Evolutionary conservation across 129 eudicot genomes (phyloP).

Genomic region (Kitagawia praeruptora): DNA sequence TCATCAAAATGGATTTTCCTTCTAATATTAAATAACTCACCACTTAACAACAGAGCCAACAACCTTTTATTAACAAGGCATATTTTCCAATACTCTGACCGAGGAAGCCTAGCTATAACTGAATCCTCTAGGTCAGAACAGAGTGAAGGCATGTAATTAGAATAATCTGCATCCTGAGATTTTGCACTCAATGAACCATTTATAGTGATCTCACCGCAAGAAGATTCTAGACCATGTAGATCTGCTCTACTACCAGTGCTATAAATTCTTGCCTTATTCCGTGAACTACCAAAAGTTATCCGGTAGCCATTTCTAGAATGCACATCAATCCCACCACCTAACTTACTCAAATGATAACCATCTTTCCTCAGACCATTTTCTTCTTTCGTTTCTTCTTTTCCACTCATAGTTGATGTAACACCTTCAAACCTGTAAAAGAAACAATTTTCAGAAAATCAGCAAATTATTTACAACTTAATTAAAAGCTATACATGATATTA

Average conservation of each 20-base stretch:
- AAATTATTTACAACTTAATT: not conserved
- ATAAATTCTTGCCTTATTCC: slow-evolving; percentile 27
- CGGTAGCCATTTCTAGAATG: slow-evolving; percentile 17
- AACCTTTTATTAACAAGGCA: slow-evolving; percentile 45
- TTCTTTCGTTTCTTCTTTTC: slow-evolving; percentile 23
- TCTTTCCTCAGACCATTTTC: slow-evolving; percentile 14
- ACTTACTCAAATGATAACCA: slow-evolving; percentile 11
- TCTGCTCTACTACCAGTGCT: slow-evolving; percentile 6
- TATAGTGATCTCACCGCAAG: not conserved
- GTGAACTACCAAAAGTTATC: slow-evolving; percentile 19
- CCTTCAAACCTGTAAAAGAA: slow-evolving; percentile 9
- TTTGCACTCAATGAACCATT: slow-evolving; percentile 14
- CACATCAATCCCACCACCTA: slow-evolving; percentile 11
- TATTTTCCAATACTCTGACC: slow-evolving; percentile 64
- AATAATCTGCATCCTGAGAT: slow-evolving; percentile 89
- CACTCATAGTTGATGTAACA: slow-evolving; percentile 35
- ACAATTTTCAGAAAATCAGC: not conserved
- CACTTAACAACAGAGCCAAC: slow-evolving; percentile 30
- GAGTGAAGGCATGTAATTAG: slow-evolving; percentile 46
- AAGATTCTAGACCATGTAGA: not conserved
- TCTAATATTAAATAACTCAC: slow-evolving; percentile 59
- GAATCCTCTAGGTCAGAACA: slow-evolving; percentile 59
- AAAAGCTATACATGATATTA: not conserved
- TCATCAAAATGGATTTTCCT: slow-evolving; percentile 34
- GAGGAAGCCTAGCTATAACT: slow-evolving; percentile 66